phyloP scores from a whole-genome alignment of 768 basidiomycete genomes.

The Chalciporus piperatus region DNA sequence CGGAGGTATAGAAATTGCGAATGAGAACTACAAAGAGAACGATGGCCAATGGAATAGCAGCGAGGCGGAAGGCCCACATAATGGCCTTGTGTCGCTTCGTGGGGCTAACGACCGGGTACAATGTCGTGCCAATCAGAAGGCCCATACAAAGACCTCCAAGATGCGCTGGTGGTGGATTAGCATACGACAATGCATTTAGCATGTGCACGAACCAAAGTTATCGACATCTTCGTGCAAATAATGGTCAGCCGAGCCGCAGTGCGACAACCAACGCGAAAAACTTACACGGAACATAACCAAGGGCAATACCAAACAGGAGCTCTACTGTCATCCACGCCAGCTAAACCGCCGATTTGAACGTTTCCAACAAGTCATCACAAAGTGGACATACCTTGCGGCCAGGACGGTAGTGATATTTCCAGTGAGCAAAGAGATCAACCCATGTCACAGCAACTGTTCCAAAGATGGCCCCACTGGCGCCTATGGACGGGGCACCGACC shows the following conservation, averaged over 20 bases:
- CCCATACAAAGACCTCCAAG: constrained; percentile 86
- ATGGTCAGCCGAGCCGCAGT: constrained; percentile 10
- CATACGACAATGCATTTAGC: neutral
- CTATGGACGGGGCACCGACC: constrained; percentile 84
- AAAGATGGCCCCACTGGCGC: constrained; percentile 92
- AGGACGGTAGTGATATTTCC: constrained; percentile 85
- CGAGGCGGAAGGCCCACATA: constrained; percentile 69
- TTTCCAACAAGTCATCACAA: neutral
- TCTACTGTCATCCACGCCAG: constrained; percentile 84
- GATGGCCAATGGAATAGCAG: constrained; percentile 72
- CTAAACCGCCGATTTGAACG: constrained; percentile 36
- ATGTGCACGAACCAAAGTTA: constrained; percentile 67
- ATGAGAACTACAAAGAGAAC: constrained; percentile 80
- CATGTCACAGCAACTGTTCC: constrained; percentile 82
- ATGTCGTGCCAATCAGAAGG: constrained; percentile 73
- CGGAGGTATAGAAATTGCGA: constrained; percentile 85
- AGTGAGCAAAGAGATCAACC: constrained; percentile 90
- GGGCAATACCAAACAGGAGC: constrained; percentile 78
- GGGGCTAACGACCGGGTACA: constrained; percentile 87
- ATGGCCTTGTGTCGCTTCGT: constrained; percentile 70
- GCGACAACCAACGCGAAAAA: constrained; percentile 4
- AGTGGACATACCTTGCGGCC: constrained; percentile 58
- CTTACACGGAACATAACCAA: constrained; percentile 83
- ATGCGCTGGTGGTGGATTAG: constrained; percentile 54
- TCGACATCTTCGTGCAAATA: constrained; percentile 61